These are phyloP conservation scores for Paradendryphiella salina DNA, from an alignment of 2,329 filamentous ascomycete genomes.

Conservation along the genomic window DNA sequence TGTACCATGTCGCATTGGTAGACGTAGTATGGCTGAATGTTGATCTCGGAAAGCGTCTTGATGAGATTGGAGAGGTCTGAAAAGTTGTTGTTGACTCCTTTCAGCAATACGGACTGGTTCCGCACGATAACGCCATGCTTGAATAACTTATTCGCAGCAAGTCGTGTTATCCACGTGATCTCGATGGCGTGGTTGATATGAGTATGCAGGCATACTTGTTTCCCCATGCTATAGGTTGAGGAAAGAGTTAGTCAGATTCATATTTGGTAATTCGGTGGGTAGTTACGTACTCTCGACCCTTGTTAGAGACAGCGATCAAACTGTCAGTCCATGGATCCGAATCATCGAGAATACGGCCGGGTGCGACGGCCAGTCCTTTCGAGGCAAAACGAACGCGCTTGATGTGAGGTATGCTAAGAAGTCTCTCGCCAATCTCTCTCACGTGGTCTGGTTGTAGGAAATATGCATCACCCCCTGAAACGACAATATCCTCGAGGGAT, in stretches of 20 bases:
- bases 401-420: conserved; percentile 62
- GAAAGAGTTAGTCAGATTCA: not conserved
- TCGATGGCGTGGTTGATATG: conserved; percentile 68
- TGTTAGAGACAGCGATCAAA: conserved; percentile 56
- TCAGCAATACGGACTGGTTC: conserved; percentile 64
- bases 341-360: conserved; percentile 58
- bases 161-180: conserved; percentile 62
- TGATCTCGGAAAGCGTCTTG: conserved; percentile 58
- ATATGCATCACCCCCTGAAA: conserved; percentile 66
- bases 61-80: conserved; percentile 60
- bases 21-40: conserved; percentile 66
- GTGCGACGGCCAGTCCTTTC: conserved; percentile 64
- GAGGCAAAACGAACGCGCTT: conserved; percentile 64
- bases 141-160: conserved; percentile 57
- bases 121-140: conserved; percentile 59
- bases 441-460: conserved; percentile 60
- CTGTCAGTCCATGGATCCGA: conserved; percentile 59
- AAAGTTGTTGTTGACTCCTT: conserved; percentile 61
- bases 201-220: conserved; percentile 65
- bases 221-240: conserved; percentile 49
- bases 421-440: conserved; percentile 55
- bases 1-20: conserved; percentile 67
- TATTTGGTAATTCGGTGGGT: accelerated
- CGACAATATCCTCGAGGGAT: conserved; percentile 61
- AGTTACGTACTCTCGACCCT: conserved; percentile 48